A percentile compares a stretch with the other conserved stretches of the same genome.
Evolutionary conservation across 176 grass and related monocot species (phyloP).

Genomic region (Bothriochloa decipiens): DNA sequence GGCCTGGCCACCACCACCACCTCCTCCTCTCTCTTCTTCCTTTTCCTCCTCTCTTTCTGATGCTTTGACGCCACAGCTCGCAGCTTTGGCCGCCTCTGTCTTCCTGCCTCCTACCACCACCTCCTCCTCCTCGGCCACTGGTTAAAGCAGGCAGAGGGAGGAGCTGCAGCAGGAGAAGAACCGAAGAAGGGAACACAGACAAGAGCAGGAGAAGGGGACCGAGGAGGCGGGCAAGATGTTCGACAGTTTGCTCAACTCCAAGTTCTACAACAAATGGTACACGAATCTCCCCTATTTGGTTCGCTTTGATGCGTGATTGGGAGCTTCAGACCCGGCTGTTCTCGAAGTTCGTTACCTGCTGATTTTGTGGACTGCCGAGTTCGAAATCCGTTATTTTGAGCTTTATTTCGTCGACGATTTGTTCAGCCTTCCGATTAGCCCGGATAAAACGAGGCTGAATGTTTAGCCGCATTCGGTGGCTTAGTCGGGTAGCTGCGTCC

Average conservation of each 20-base stretch:
- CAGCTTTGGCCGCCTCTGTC: conserved; percentile 42
- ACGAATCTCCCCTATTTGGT: not conserved
- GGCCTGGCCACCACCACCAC: conserved; percentile 18
- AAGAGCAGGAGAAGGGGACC: not conserved
- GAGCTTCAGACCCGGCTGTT: not conserved
- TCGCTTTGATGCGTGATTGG: conserved; percentile 15
- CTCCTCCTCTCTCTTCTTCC: not conserved
- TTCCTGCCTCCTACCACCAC: not conserved
- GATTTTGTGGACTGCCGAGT: not conserved
- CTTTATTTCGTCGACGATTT: not conserved
- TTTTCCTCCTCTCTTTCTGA: conserved; percentile 57
- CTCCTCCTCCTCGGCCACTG: conserved; percentile 29
- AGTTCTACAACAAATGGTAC: conserved; percentile 92
- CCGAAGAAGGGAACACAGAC: not conserved
- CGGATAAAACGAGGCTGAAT: too few relatives aligned
- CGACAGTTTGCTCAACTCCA: conserved; percentile 68
- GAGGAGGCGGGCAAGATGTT: conserved; percentile 61
- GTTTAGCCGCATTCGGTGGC: not conserved
- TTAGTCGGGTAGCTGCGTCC: not conserved
- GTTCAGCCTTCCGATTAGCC: not conserved
- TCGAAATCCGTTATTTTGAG: not conserved
- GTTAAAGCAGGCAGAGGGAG: conserved; percentile 19
- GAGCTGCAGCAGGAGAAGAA: not conserved
- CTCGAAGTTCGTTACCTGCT: not conserved
- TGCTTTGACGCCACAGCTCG: conserved; percentile 54